Base-by-base conservation (phyloP, 108 stramenopile genomes). In the Mayamaea pseudoterrestris region DNA sequence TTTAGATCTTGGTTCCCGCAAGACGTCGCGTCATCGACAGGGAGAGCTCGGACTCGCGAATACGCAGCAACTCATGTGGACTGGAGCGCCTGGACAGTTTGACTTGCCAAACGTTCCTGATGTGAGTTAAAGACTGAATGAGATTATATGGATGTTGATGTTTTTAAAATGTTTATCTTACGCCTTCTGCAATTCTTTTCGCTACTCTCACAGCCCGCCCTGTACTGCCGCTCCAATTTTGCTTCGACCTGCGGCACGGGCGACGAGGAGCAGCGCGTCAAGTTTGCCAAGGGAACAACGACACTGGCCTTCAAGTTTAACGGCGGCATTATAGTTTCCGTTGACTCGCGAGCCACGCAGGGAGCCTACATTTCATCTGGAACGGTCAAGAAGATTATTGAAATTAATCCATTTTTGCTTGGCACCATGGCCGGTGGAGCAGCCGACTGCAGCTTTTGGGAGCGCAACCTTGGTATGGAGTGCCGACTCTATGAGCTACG, bases 361-460 rank as follows among this genome's bases (percentile, higher is more conserved):
- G 99, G 99, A 2, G 73, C 94, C 21, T 99, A 95, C 93, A 98
- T 98, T 61, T 81, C 92, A 21, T 84, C 83, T 27, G 84, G 83
- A 31, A 93, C 92, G 9, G 95, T 99, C 49, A 95, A 99, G 62
- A 99, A 99, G 67, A 83, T 99, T 12, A 97, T 99, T 59, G 95
- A 97, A 66, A 97, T 99, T 78, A 99, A 97, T 57, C 94, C 95
- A 13, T 98, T 93, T 53, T 76, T 99, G 26, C 76, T 99, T 5
- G 99, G 98, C 25, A 99, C 99, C 45, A 99, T 99, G 99, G 99
- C 97, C 23, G 97, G 93, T 27, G 87, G 92, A 28, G 99, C 99
- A 29, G 99, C 99, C 35, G 99, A 99, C 67, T 99, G 99, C 68
- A 78, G 80, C 57, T 99, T 96, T 58, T 99, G 99, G 99, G 97